These are phyloP conservation scores for Dichotomopilus funicola DNA, from an alignment of 2,329 filamentous ascomycete species.

Conservation along the genomic window DNA sequence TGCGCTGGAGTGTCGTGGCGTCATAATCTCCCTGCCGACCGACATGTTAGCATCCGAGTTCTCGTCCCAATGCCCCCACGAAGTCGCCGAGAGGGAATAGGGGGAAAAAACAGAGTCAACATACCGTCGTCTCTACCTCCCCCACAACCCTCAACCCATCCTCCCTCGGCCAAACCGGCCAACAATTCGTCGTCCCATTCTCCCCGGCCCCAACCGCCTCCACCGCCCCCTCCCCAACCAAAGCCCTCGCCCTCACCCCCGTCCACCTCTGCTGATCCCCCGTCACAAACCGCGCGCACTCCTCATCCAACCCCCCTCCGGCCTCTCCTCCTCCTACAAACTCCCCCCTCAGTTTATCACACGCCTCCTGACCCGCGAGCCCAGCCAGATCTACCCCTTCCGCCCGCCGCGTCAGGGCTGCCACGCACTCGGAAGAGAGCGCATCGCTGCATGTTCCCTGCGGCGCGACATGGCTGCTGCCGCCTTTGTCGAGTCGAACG, in stretches of 20 bases:
- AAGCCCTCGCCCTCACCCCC: neutral
- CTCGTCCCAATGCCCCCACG: neutral
- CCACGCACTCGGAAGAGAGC: conserved; percentile 4
- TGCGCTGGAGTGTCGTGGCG: neutral
- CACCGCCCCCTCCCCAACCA: neutral
- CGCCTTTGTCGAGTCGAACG: conserved; percentile 1
- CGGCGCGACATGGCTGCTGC: neutral
- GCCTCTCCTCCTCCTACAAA: neutral
- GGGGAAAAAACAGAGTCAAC: neutral
- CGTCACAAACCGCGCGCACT: neutral
- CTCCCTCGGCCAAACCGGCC: conserved; percentile 9
- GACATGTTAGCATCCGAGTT: neutral
- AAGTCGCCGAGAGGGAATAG: neutral
- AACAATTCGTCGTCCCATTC: conserved; percentile 9
- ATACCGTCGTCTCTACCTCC: neutral
- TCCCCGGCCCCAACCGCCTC: neutral
- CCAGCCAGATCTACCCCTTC: conserved; percentile 1
- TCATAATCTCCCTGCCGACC: neutral
- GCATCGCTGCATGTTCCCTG: conserved; percentile 6
- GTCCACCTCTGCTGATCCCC: neutral
- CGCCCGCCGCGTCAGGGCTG: neutral
- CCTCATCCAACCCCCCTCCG: neutral
- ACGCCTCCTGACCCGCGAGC: neutral
- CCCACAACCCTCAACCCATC: conserved; percentile 5
- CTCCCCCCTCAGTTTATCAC: conserved; percentile 6